phyloP scores from a whole-genome alignment of 257 asterid species.

The Scutellaria baicalensis region DNA sequence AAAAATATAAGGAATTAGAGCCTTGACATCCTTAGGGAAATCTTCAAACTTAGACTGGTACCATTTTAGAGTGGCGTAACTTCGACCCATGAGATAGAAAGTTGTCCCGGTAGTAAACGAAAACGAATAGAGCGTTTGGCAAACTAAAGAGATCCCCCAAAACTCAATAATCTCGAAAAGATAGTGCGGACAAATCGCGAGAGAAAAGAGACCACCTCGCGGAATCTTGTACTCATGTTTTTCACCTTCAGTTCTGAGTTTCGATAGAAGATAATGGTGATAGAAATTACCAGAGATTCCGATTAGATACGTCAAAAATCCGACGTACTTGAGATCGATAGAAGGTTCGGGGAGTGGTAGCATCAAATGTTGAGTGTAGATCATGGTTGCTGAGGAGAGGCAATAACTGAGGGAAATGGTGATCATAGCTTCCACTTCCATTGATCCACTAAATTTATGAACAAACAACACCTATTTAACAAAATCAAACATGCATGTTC shows the following conservation, averaged over 20 bases:
- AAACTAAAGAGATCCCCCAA: conserved; percentile 46
- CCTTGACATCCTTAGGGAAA: conserved; percentile 48
- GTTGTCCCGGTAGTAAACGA: conserved; percentile 30
- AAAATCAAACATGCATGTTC: too few species aligned
- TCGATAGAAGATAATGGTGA: conserved; percentile 62
- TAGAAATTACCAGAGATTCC: conserved; percentile 56
- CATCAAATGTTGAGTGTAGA: conserved; percentile 35
- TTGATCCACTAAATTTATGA: conserved; percentile 48
- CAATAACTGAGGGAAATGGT: conserved; percentile 44
- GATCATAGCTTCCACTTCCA: conserved; percentile 36
- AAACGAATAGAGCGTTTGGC: conserved; percentile 38
- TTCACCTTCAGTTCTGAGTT: conserved; percentile 35
- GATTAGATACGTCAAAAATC: conserved; percentile 27
- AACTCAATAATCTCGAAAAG: conserved; percentile 52
- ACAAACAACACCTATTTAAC: conserved; percentile 42
- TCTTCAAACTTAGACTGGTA: conserved; percentile 56
- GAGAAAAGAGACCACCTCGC: conserved; percentile 43
- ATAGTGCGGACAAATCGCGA: conserved; percentile 60
- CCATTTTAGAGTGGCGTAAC: conserved; percentile 62
- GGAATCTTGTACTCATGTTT: conserved; percentile 53
- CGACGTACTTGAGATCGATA: conserved; percentile 33
- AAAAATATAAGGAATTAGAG: conserved; percentile 52
- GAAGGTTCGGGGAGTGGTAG: conserved; percentile 34
- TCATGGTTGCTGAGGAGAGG: conserved; percentile 27
- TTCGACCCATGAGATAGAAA: conserved; percentile 49